Evolutionary conservation across 768 basidiomycete species (phyloP).

Genomic region (Mycena galopus): DNA sequence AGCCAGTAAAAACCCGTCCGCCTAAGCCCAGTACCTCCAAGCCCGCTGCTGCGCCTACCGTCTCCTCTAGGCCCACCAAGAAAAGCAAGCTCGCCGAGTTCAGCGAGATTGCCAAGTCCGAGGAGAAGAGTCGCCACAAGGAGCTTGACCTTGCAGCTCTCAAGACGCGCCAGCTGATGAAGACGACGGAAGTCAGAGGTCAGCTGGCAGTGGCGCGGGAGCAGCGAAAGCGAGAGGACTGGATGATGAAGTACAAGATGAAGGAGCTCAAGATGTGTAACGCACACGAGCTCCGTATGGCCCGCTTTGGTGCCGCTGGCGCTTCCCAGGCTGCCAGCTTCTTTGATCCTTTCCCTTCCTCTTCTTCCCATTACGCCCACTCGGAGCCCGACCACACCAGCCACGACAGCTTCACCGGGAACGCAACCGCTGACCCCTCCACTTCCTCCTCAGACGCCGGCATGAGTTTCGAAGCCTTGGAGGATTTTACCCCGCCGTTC

Average conservation of each 20-base stretch:
- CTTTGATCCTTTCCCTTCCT: not conserved
- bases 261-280: conserved; percentile 31
- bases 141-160: conserved; percentile 14
- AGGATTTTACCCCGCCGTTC: not conserved
- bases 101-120: not conserved
- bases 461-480: not conserved
- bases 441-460: not conserved
- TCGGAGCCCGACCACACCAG: not conserved
- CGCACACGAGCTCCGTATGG: conserved; percentile 37
- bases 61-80: conserved; percentile 8
- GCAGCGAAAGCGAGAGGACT: not conserved
- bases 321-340: not conserved
- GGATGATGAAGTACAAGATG: not conserved
- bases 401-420: not conserved
- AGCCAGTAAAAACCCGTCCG: not conserved
- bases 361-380: not conserved
- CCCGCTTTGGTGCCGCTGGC: not conserved
- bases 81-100: not conserved
- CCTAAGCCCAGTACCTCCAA: not conserved
- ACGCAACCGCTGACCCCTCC: not conserved
- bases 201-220: not conserved
- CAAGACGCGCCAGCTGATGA: not conserved
- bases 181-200: not conserved
- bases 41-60: not conserved
- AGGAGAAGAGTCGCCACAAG: conserved; percentile 17